Evolutionary conservation across 108 stramenopile species (phyloP).

Genomic region (Epithemia pelagica): DNA sequence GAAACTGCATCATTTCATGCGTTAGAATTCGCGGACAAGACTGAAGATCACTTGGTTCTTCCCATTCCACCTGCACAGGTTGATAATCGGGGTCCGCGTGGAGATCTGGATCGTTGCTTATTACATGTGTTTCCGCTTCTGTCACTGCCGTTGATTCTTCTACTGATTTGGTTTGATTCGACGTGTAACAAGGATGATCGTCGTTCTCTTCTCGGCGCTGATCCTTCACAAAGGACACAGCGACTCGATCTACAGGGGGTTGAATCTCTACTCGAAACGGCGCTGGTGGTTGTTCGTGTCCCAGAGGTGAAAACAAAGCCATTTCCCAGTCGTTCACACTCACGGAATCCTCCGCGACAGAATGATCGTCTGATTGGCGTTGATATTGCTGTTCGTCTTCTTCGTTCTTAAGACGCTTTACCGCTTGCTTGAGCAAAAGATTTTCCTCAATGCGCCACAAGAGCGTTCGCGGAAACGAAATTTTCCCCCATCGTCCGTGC

Average conservation of each 20-base stretch:
- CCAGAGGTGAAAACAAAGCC: neutral
- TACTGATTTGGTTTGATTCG: neutral
- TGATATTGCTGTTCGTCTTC: neutral
- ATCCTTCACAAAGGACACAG: no score
- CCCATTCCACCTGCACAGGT: slow-evolving; percentile 3
- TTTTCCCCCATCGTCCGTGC: neutral
- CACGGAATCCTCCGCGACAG: neutral
- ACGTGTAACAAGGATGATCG: neutral
- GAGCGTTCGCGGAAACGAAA: neutral
- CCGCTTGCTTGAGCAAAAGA: neutral
- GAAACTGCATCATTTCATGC: slow-evolving; percentile 15
- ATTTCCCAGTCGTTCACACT: neutral
- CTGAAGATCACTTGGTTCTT: slow-evolving; percentile 1
- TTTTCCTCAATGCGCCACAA: neutral
- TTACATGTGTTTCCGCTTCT: neutral
- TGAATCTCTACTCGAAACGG: neutral
- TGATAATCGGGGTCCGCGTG: neutral
- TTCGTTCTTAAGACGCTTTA: neutral
- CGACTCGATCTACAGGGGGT: neutral
- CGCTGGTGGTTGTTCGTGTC: neutral
- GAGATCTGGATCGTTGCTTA: neutral
- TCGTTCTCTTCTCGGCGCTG: no score
- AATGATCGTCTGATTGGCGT: neutral
- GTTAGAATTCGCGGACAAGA: slow-evolving; percentile 16
- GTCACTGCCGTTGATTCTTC: neutral